Evolutionary conservation across 2,329 filamentous ascomycete species (phyloP), one percentile per base, ranked within the genome.

Genomic region (Fusarium graminum): DNA sequence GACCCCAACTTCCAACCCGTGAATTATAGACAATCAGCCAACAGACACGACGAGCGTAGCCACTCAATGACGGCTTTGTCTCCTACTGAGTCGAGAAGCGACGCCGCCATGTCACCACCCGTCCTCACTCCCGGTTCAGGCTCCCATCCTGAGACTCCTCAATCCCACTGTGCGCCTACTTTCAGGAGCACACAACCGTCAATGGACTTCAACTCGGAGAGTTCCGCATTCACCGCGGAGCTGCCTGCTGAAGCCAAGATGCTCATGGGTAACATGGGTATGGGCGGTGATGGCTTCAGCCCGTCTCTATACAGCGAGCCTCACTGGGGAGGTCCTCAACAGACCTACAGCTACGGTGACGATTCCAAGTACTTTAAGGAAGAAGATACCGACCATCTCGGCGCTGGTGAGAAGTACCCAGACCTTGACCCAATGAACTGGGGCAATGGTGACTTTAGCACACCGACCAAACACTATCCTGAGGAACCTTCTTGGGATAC

Each of bases 161-260:
- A 68, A 50, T 63, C 62, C 56, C 59, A 60, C 29, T 45, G 64
- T 62, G 41, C 73, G 45, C 57, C 73, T 6, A 59, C 45, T 3
- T 73, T 70, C 32, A 36, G 36, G 22, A 56, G 41, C 13, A 22
- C 50, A 10, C 54, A 52, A 13, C 47, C 54, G n/a, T 70, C 72
- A 41, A 61, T 57, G 58, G 61, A 69, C 19, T 56, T 68, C 43
- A 53, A 65, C 36, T 55, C 74, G 1, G 65, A 67, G 4, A 62
- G 64, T 1, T 81, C 80, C 1, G 72, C 72, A 1, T 83, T 83
- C 50, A 82, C 81, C 0, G 69, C 79, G 0, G 78, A 82, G 59
- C 67, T 83, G 8, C 76, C 81, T 0, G 65, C 77, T 2, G 81
- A 83, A 46, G 76, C 79, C 3, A 81, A 78, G 66, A 79, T 80